Evolutionary conservation across 768 basidiomycete genomes (phyloP).

Genomic region (Boletus pseudo-olivaceus): DNA sequence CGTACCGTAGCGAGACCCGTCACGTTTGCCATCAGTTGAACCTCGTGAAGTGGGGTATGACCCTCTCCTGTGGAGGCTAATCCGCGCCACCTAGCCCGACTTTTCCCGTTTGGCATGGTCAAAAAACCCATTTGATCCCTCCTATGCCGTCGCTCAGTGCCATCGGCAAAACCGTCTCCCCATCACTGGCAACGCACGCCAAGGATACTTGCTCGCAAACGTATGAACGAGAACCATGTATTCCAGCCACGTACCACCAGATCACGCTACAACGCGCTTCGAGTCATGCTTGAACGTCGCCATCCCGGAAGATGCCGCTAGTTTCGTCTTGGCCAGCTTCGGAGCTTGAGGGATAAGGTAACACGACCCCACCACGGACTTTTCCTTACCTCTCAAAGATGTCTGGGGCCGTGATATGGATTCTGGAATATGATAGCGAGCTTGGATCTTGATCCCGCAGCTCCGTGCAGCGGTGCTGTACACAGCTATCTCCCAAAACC

Average conservation of each 20-base stretch:
- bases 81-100: neutral
- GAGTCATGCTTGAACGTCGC: slow-evolving; percentile 30
- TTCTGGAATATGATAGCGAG: slow-evolving; percentile 15
- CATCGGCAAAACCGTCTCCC: slow-evolving; percentile 10
- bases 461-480: slow-evolving; percentile 22
- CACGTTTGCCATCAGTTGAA: slow-evolving; percentile 12
- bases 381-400: slow-evolving; percentile 12
- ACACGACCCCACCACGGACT: slow-evolving; percentile 16
- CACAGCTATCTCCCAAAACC: slow-evolving; percentile 24
- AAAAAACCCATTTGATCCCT: slow-evolving; percentile 30
- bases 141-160: slow-evolving; percentile 11
- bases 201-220: neutral
- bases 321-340: slow-evolving; percentile 29
- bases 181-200: no score
- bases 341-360: slow-evolving; percentile 39
- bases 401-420: slow-evolving; percentile 11
- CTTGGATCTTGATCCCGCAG: slow-evolving; percentile 33
- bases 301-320: slow-evolving; percentile 30
- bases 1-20: slow-evolving; percentile 28
- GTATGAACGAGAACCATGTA: neutral
- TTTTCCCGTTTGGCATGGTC: slow-evolving; percentile 1
- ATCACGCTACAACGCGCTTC: no score
- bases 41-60: neutral
- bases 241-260: slow-evolving; percentile 7
- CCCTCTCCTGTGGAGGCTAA: slow-evolving; percentile 16